Evolutionary conservation across 2,329 filamentous ascomycete genomes (phyloP).

Genomic region (Fusarium anthophilum): DNA sequence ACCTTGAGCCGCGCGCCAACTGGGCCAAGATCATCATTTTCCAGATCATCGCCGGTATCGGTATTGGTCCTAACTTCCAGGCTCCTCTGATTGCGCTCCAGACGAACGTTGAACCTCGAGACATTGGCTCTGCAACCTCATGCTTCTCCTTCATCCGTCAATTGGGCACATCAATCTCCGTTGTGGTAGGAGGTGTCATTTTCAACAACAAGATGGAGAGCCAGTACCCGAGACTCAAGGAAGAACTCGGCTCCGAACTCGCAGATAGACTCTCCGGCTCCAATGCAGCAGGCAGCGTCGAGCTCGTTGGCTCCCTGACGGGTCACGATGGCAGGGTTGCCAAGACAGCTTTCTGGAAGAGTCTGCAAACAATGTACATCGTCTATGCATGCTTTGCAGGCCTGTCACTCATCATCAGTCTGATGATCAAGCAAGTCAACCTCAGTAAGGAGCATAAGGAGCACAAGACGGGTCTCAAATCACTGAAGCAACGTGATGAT

Average conservation of each 20-base stretch:
- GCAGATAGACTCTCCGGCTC: slow-evolving; percentile 65
- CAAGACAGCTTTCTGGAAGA: slow-evolving; percentile 58
- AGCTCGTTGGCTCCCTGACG: slow-evolving; percentile 62
- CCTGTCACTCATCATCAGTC: slow-evolving; percentile 57
- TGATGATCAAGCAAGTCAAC: slow-evolving; percentile 59
- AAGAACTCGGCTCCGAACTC: slow-evolving; percentile 59
- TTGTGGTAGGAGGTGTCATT: slow-evolving; percentile 80
- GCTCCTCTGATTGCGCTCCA: slow-evolving; percentile 74
- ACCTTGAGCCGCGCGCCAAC: slow-evolving; percentile 65
- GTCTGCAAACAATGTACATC: slow-evolving; percentile 66
- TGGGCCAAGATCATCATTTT: slow-evolving; percentile 68
- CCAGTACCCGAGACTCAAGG: slow-evolving; percentile 58
- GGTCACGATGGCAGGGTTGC: slow-evolving; percentile 55
- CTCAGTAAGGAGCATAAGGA: slow-evolving; percentile 66
- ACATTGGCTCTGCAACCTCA: slow-evolving; percentile 75
- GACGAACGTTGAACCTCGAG: slow-evolving; percentile 66
- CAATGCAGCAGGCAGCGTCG: slow-evolving; percentile 68
- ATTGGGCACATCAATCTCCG: slow-evolving; percentile 72
- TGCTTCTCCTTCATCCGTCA: slow-evolving; percentile 75
- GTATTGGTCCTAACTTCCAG: slow-evolving; percentile 76
- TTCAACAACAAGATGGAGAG: slow-evolving; percentile 79
- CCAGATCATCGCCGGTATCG: slow-evolving; percentile 71
- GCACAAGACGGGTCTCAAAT: slow-evolving; percentile 66
- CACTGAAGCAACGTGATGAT: slow-evolving; percentile 48
- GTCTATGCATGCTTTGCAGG: slow-evolving; percentile 62